Base-by-base conservation (phyloP, 495 filamentous ascomycete genomes). In the Daldinia concentrica region DNA sequence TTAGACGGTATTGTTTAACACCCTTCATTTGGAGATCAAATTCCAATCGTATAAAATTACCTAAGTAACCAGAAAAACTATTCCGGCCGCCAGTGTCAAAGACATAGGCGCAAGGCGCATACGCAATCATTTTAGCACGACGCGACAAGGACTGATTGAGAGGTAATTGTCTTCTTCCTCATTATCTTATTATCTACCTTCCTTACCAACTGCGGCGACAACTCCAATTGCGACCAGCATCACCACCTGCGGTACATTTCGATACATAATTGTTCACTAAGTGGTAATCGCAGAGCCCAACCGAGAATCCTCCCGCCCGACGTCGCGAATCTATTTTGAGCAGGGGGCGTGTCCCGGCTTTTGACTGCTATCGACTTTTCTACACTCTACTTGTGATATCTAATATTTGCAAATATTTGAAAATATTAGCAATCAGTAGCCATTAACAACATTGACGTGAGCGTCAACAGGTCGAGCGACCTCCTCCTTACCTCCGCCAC, bases 261-360 rank as follows among this genome's bases (percentile, higher is more conserved):
- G 11, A 54, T 30, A 52, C 50, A 12, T 52, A 54, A 9, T n/a
- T 29, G 29, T 61, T 41, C 17, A 22, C 39, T 34, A 41, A 69
- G 39, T 45, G 41, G 19, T 39, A 66, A 58, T 48, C 59, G 59
- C 61, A 65, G 60, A 72, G 70, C 70, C 70, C 70, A 73, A 73
- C 65, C 65, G 68, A 30, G 7, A 51, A 60, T 64, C 57, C 57
- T 73, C 41, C 65, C 70, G 61, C 70, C 70, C 70, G 62, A 69
- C 70, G 65, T 69, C 57, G 65, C 65, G 70, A 65, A 66, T 62
- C 59, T 58, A 55, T 54, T 52, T 54, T 30, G 12, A 54, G 63
- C 69, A 72, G 64, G 64, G 62, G 58, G 32, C 32, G 32, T 55
- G 19, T 56, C 27, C 62, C 19, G 26, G 30, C 37, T 39, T 43